Base-by-base conservation (phyloP, 768 basidiomycete species). In the Leucocoprinus sp. region DNA sequence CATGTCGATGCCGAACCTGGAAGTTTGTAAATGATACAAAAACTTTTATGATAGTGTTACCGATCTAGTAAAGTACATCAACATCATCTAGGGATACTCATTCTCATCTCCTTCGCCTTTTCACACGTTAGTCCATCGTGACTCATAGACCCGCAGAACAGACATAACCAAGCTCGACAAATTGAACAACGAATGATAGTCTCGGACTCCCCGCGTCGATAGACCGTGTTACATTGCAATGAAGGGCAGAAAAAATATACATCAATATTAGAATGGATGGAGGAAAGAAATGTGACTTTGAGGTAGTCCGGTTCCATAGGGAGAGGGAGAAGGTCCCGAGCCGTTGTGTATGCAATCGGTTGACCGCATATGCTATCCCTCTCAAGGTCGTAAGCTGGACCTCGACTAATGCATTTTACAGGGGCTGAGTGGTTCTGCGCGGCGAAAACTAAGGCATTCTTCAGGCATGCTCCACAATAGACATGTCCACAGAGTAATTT, bases 181-280 rank as follows among this genome's bases (percentile, higher is more conserved):
- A 51, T 33, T 15, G 54, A 49, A 39, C 63, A 64, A n/a, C 54
- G 56, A 14, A 61, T 42, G 26, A 55, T 56, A 15, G 58, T 48
- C 5, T 57, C 58, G 18, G 54, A 43, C 17, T 52, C 50, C 15
- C 58, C 57, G 11, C 50, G 48, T 18, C 63, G 57, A 55, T 76
- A 76, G 14, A 78, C 64, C 9, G 68, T 64, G 34, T 66, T 53
- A 52, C 80, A 82, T 41, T 70, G 61, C 2, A 70, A 60, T 2
- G 72, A 68, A 1, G 79, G 76, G 55, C 79, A 82, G 59, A 74
- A 75, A 49, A 69, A 70, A 51, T 69, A 69, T n/a, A 68, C 65
- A 22, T 65, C 54, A 1, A 64, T 56, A 23, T 57, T 62, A 8
- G 58, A 52, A 45, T 68, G 69, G 40, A 80, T 60, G 57, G 73